These are phyloP conservation scores for Geotrichum phurueaensis DNA, from an alignment of 1,139 yeast species.

Conservation along the genomic window DNA sequence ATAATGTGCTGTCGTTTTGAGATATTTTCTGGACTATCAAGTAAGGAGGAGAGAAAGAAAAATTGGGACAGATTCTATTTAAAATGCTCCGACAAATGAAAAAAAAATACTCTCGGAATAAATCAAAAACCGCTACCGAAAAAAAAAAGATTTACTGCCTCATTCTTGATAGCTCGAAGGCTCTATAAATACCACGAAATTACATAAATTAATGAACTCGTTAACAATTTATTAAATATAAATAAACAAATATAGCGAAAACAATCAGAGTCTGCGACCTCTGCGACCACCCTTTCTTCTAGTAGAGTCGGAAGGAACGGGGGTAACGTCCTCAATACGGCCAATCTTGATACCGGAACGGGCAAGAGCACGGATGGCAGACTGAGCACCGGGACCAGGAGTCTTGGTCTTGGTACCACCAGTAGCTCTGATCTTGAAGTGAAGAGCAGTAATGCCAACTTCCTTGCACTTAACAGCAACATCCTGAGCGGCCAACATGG, in stretches of 20 bases:
- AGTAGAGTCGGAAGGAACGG: constrained; percentile 99
- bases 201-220: constrained; percentile 2
- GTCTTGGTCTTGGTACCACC: constrained; percentile 99
- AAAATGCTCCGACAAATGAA: neutral
- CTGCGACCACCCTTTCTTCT: constrained; percentile 99
- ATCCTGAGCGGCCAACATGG: constrained; percentile 99
- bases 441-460: constrained; percentile 99
- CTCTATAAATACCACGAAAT: constrained; percentile 1
- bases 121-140: neutral
- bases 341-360: constrained; percentile 99
- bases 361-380: constrained; percentile 99
- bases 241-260: constrained; percentile 5
- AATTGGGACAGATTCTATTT: neutral
- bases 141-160: neutral
- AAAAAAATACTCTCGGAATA: neutral
- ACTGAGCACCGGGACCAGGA: constrained; percentile 99
- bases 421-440: constrained; percentile 99
- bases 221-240: constrained; percentile 1
- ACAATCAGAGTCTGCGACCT: constrained; percentile 97
- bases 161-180: neutral
- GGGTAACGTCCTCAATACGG: constrained; percentile 99
- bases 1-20: neutral
- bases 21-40: neutral
- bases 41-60: neutral
- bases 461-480: constrained; percentile 99